These are phyloP conservation scores for Calonectria ilicicola DNA, from an alignment of 2,329 filamentous ascomycete genomes.

Conservation along the genomic window DNA sequence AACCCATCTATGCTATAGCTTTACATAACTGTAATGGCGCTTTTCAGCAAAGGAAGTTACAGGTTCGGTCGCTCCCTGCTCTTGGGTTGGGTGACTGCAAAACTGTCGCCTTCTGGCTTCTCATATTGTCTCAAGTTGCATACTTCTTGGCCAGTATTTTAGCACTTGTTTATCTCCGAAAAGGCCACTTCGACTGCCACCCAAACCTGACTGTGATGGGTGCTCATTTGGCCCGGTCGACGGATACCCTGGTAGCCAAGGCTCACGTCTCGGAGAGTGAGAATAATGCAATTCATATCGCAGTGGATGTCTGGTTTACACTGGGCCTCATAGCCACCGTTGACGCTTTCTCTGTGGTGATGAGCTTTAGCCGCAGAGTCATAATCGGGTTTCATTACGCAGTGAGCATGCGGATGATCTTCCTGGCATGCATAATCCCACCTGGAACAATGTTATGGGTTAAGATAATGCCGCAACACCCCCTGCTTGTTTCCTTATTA, in stretches of 20 bases:
- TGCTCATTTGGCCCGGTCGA: no score
- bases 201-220: no score
- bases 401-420: neutral
- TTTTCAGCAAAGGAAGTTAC: neutral
- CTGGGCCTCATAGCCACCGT: neutral
- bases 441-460: neutral
- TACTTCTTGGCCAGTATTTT: neutral
- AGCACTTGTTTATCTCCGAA: neutral
- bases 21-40: no score
- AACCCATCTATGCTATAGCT: neutral
- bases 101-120: neutral
- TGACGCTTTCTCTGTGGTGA: neutral
- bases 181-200: neutral
- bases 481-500: neutral
- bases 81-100: neutral
- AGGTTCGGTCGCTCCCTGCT: no score
- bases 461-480: neutral
- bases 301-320: neutral
- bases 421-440: neutral
- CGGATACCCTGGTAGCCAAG: no score
- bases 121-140: neutral
- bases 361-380: neutral
- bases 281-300: no score
- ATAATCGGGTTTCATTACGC: neutral
- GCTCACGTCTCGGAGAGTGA: no score